phyloP scores from a whole-genome alignment of 345 rosid species.

The Diplotaxis tenuifolia region DNA sequence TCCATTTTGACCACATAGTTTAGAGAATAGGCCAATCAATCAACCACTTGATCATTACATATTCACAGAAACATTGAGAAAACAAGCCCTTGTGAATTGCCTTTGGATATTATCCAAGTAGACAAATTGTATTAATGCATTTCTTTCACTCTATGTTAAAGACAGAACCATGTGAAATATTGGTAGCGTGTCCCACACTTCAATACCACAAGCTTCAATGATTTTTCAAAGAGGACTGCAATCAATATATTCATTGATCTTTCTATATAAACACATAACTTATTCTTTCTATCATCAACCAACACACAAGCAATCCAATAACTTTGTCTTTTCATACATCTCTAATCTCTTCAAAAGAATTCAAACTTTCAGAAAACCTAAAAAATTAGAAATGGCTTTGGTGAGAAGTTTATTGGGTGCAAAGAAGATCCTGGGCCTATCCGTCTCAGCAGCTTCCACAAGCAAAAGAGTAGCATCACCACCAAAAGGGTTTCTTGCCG shows the following conservation, averaged over 20 bases:
- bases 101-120: background rate
- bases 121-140: background rate
- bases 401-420: background rate
- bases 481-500: background rate
- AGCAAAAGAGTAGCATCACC: background rate
- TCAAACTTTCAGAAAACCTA: background rate
- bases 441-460: background rate
- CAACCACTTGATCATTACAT: constrained; percentile 7
- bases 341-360: background rate
- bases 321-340: constrained; percentile 15
- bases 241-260: background rate
- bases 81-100: constrained; percentile 22
- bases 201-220: background rate
- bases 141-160: background rate
- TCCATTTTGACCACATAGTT: constrained; percentile 9
- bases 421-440: background rate
- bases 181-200: constrained; percentile 2
- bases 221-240: background rate
- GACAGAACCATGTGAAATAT: constrained; percentile 28
- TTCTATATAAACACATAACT: constrained; percentile 5
- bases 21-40: background rate
- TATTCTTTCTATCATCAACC: constrained; percentile 9
- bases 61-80: background rate
- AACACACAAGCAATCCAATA: background rate
- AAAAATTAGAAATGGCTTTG: background rate